Evolutionary conservation across 352 stramenopile genomes (phyloP), one percentile per base, ranked within the genome.

Genomic region (Globisporangium yorkense): DNA sequence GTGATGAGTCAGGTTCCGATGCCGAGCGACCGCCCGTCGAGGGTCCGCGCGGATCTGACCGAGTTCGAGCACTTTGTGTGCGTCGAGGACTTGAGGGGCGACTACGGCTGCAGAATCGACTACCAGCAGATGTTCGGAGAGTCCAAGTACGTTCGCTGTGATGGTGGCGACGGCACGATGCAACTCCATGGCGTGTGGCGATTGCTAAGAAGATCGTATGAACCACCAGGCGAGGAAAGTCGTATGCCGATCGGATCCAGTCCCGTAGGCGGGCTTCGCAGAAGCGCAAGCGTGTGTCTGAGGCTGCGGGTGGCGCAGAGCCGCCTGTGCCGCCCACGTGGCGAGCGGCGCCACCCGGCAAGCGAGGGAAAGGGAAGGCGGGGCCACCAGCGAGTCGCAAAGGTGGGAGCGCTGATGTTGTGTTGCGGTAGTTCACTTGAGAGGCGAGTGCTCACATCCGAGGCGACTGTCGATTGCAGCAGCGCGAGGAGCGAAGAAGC

Each of bases 41-140:
- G 29, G 49, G 57, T 73, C 15, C 67, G 73, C 40, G 51, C 71
- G 5, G 75, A 89, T 9, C 56, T 89, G 27, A 66, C 65, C 51
- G 74, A 86, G 24, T 87, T 89, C 37, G 54, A 87, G 44, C 70
- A 88, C 46, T 88, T 88, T 52, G 52, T 87, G 39, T 80, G 67
- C 33, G 79, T 90, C 33, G 80, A 87, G 55, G 80, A 90, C 50
- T 53, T 84, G 37, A 53, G 52, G 7, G 33, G 44, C 0, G 77
- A 90, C 55, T 82, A 78, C 39, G 63, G 66, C n/a, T 88, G 80
- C 56, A 64, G 72, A 44, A 77, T 90, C 57, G 75, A 87, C 46
- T 90, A 87, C 57, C 71, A 51, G n/a, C 71, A 70, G 46, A 87
- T 90, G 77, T 90, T 90, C 51, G 74, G 73, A 6, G 80, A 84